Percentiles rank a stretch among this genome's conserved stretches.
These are phyloP conservation scores for Pyrenophora graminea DNA, from an alignment of 2,329 filamentous ascomycete species.

Conservation along the genomic window DNA sequence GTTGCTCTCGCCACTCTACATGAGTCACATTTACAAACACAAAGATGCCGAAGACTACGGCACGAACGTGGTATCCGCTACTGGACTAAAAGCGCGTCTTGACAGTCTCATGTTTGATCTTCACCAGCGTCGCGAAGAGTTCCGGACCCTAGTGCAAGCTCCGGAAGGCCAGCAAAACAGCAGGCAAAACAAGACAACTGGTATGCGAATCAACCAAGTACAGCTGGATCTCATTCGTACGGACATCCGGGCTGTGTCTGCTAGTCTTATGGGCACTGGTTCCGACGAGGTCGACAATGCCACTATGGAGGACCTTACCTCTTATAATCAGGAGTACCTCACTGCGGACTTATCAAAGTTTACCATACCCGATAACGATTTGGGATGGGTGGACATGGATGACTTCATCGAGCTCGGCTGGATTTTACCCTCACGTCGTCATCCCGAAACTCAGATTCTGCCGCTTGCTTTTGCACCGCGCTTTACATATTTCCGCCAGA, in stretches of 20 bases:
- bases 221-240: conserved; percentile 90
- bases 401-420: conserved; percentile 98
- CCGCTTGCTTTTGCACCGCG: conserved; percentile 91
- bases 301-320: conserved; percentile 65
- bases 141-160: conserved; percentile 78
- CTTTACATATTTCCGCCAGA: conserved; percentile 96
- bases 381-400: conserved; percentile 98
- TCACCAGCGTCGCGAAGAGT: conserved; percentile 90
- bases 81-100: conserved; percentile 92
- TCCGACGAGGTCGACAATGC: conserved; percentile 72
- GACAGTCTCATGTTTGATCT: conserved; percentile 98
- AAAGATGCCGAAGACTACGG: conserved; percentile 89
- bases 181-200: conserved; percentile 79
- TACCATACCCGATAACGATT: conserved; percentile 92
- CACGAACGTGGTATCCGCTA: conserved; percentile 80
- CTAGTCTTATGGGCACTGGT: conserved; percentile 80
- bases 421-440: conserved; percentile 87
- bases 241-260: conserved; percentile 91
- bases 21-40: conserved; percentile 98
- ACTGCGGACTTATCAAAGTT: conserved; percentile 76
- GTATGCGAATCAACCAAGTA: conserved; percentile 93
- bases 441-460: conserved; percentile 91
- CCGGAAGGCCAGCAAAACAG: conserved; percentile 59
- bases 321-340: conserved; percentile 57
- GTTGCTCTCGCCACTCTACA: conserved; percentile 85